phyloP scores from a whole-genome alignment of 176 grass and related monocot genomes.

The Triticum dicoccoides region DNA sequence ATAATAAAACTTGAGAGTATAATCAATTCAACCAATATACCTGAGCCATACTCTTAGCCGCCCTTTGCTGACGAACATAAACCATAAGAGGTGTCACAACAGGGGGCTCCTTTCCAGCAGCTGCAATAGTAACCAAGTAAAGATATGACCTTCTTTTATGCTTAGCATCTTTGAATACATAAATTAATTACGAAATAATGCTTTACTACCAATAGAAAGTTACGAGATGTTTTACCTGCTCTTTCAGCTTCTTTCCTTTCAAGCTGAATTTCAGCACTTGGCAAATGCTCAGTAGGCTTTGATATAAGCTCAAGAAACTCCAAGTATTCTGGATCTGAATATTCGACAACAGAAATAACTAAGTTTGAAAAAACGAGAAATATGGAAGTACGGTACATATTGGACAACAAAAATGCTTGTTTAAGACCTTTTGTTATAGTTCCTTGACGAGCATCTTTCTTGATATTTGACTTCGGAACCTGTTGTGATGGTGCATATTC shows the following conservation, averaged over 20 bases:
- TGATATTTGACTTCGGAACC: slow-evolving; percentile 60
- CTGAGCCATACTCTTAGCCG: slow-evolving; percentile 76
- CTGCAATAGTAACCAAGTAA: slow-evolving; percentile 40
- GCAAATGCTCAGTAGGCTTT: slow-evolving; percentile 85
- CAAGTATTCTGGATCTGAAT: slow-evolving; percentile 81
- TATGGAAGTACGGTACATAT: not conserved
- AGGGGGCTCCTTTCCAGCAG: slow-evolving; percentile 74
- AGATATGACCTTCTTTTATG: not conserved
- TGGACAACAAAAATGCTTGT: not conserved
- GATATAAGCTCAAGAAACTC: slow-evolving; percentile 89
- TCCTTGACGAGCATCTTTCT: slow-evolving; percentile 93
- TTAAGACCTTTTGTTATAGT: slow-evolving; percentile 77
- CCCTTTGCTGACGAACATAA: slow-evolving; percentile 89
- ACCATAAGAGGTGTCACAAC: slow-evolving; percentile 88
- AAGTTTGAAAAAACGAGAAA: slow-evolving; percentile 30
- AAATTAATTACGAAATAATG: slow-evolving; percentile 10
- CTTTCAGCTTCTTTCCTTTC: slow-evolving; percentile 99
- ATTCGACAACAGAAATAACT: slow-evolving; percentile 21
- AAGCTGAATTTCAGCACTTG: slow-evolving; percentile 98
- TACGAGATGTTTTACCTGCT: slow-evolving; percentile 56
- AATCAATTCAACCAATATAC: slow-evolving; percentile 36
- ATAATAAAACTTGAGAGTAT: not conserved
- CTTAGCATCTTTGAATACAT: slow-evolving; percentile 20
- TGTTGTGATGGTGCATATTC: slow-evolving; percentile 93
- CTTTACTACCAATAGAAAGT: not conserved